Evolutionary conservation across 352 stramenopile genomes (phyloP), one percentile per base, ranked within the genome.

Genomic region (Phytophthora quininea): DNA sequence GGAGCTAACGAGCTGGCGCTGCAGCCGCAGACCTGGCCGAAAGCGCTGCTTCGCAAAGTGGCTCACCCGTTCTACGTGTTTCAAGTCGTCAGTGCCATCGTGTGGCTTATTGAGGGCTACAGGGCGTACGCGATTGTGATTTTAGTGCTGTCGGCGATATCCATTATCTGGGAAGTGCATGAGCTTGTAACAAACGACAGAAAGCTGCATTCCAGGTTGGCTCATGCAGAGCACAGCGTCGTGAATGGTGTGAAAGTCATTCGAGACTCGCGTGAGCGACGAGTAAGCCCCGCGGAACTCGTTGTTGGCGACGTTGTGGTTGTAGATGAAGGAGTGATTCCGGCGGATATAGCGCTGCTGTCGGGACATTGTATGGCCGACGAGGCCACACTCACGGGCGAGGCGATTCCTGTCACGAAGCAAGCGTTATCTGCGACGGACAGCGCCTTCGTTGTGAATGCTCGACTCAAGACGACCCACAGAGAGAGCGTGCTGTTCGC

Each of bases 41-140:
- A 30, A 8, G 77, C 91, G 50, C 68, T 94, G 7, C 58, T 93
- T 9, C 76, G 81, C 38, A 92, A 92, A 51, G 69, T 93, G 12
- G 47, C 91, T 15, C 86, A 94, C 30, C 86, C 86, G 53, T 94
- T 93, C 66, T 94, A 94, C 65, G 63, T 94, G 15, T 92, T 94
- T 61, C 86, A 94, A 58, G 63, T 91, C 14, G 51, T 80, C 24
- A 91, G 84, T 33, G 82, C 79, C 6, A 19, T 88, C 35, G 74
- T 95, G 50, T 95, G 87, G 87, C 59, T 93, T 40, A 79, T 68
- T 49, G 82, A 93, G 62, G 63, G 49, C 6, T 95, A 95, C 57
- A 82, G 64, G 32, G 83, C 79, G 3, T 95, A 95, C 58, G 77
- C 86, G 24, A 56, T 88, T 30, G 63, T 91, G 12, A 89, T 95